Evolutionary conservation across 169 alveolate species (phyloP), one percentile per base, ranked within the genome.

Genomic region (Perkinsus olseni): DNA sequence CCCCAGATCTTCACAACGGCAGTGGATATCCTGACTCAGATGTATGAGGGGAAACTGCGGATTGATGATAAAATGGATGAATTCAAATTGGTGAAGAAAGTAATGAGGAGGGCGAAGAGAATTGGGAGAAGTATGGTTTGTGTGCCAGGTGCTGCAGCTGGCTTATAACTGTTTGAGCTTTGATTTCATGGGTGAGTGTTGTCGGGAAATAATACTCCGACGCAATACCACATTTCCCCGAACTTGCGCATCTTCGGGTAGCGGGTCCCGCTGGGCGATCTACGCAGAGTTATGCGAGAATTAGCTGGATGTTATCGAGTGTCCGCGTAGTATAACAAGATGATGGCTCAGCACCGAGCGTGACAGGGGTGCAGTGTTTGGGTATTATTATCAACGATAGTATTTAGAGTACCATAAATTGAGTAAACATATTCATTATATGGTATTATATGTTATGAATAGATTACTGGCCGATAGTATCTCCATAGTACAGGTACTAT

Each of bases 141-240:
- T 45, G n/a, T 45, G 6, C 17, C 98, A 98, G 97, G 98, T 98
- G 20, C 97, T 98, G 92, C 98, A 97, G 96, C 96, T 98, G 94
- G 95, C 98, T 37, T 96, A 94, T 95, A 96, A 97, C 94, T 97
- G 99, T 91, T 94, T 98, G 94, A 96, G 98, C 91, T 98, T 97
- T 93, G 99, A 98, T 95, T 98, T 97, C 96, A 96, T 97, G 99
- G 99, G 62, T 45, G 17, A 45, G 6, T 10, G 17, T 45, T 10
- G 17, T 17, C 62, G 62, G 62, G 17, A 45, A 45, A n/a, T n/a
- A n/a, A n/a, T n/a, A n/a, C n/a, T n/a, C n/a, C n/a, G n/a, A n/a
- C n/a, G n/a, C n/a, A n/a, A n/a, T n/a, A n/a, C n/a, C n/a, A n/a
- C n/a, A n/a, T n/a, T n/a, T n/a, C n/a, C n/a, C n/a, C n/a, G n/a